A percentile compares a stretch with the other conserved stretches of the same genome.
These are phyloP conservation scores for Coccinonectria pachysandricola DNA, from an alignment of 2,329 filamentous ascomycete genomes.

Conservation along the genomic window DNA sequence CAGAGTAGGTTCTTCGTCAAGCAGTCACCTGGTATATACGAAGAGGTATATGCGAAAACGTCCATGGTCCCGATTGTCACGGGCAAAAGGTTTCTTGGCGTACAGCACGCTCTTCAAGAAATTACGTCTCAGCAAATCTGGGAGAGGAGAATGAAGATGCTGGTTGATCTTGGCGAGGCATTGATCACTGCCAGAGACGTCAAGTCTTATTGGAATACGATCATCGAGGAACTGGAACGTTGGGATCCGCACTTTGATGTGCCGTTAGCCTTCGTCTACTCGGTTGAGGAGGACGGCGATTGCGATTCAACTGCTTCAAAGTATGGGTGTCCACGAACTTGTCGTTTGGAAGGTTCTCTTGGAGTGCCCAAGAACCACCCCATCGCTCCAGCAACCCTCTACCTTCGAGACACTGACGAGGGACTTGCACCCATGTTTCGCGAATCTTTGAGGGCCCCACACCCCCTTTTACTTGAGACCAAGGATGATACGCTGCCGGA, in stretches of 20 bases:
- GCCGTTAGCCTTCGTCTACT: constrained; percentile 41
- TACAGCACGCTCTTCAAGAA: constrained; percentile 37
- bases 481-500: constrained; percentile 45
- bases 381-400: constrained; percentile 29
- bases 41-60: constrained; percentile 40
- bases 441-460: constrained; percentile 26
- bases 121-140: constrained; percentile 37
- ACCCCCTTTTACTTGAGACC: constrained; percentile 31
- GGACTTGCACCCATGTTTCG: constrained; percentile 31
- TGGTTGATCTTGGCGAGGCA: constrained; percentile 36
- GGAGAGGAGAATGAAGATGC: constrained; percentile 39
- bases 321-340: constrained; percentile 26
- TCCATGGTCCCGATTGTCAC: constrained; percentile 37
- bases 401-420: constrained; percentile 25
- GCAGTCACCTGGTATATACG: constrained; percentile 27
- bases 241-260: constrained; percentile 38
- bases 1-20: constrained; percentile 37
- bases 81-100: constrained; percentile 32
- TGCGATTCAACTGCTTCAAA: constrained; percentile 14
- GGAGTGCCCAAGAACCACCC: constrained; percentile 34
- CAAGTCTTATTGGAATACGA: constrained; percentile 37
- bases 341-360: constrained; percentile 34
- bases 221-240: constrained; percentile 32
- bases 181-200: constrained; percentile 33
- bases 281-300: constrained; percentile 31